phyloP scores from a whole-genome alignment of 169 alveolate genomes.

The Eimeria falciformis region DNA sequence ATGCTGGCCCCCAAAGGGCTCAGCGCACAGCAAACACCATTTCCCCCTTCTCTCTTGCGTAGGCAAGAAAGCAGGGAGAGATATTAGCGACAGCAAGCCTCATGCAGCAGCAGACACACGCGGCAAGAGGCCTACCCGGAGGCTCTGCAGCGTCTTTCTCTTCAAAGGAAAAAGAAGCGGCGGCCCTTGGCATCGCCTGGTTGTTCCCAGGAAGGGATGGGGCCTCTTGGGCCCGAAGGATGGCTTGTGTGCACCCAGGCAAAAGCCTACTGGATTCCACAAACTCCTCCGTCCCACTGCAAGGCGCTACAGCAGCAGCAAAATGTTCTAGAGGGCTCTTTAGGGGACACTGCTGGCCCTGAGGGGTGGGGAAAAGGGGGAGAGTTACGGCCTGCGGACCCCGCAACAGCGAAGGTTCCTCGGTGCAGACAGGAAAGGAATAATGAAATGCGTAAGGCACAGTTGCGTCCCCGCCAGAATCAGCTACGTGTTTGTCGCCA shows the following conservation, averaged over 20 bases:
- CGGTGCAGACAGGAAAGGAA: neutral
- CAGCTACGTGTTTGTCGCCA: neutral
- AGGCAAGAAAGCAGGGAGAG: neutral
- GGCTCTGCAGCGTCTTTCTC: neutral
- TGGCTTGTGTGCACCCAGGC: too few species aligned
- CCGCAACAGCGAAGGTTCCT: neutral
- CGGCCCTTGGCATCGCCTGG: neutral
- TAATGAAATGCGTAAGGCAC: neutral
- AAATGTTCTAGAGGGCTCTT: neutral
- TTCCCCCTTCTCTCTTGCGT: neutral
- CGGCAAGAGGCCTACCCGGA: slow-evolving; percentile 14
- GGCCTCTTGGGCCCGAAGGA: neutral
- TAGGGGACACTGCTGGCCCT: neutral
- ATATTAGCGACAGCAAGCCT: neutral
- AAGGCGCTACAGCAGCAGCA: neutral
- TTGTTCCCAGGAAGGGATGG: neutral
- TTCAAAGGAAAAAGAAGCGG: neutral
- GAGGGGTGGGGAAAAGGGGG: neutral
- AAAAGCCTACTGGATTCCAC: neutral
- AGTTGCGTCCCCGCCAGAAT: neutral
- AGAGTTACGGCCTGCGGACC: neutral
- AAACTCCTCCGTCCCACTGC: neutral
- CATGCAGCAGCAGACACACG: neutral
- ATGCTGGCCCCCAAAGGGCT: neutral
- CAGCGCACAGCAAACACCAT: neutral